Conservation (phyloP, 1,284 basidiomycete genomes). For the Pseudozyma tsukubaensis region DNA sequence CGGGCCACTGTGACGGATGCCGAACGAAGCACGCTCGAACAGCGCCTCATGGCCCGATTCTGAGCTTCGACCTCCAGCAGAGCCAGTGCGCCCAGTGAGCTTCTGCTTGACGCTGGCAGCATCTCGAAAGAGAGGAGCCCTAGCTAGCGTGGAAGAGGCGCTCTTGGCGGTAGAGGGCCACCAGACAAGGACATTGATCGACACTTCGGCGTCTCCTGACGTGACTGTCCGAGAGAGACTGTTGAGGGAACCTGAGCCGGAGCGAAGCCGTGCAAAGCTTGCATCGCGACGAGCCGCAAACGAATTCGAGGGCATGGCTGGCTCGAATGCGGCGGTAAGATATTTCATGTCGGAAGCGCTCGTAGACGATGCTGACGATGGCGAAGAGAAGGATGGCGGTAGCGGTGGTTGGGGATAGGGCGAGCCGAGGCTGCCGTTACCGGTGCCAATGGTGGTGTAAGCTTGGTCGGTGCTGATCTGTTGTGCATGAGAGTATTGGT, state of each 20-base stretch:
- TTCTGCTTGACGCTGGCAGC: slow-evolving; percentile 46
- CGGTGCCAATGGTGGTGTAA: no score
- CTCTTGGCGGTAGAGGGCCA: slow-evolving; percentile 33
- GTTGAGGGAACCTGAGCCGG: slow-evolving; percentile 29
- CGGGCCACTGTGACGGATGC: slow-evolving; percentile 24
- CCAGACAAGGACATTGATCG: slow-evolving; percentile 36
- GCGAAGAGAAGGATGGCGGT: slow-evolving; percentile 1
- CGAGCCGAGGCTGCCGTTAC: no score
- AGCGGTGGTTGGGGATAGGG: neutral
- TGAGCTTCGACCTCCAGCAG: slow-evolving; percentile 8
- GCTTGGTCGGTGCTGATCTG: no score
- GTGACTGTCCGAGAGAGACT: slow-evolving; percentile 8
- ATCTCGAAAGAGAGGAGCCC: slow-evolving; percentile 46
- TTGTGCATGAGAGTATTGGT: no score
- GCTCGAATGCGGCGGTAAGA: no score
- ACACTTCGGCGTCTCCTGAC: slow-evolving; percentile 28
- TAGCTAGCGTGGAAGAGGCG: slow-evolving; percentile 27
- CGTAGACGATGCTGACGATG: slow-evolving; percentile 8
- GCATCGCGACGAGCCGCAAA: slow-evolving; percentile 10
- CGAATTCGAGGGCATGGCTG: no score
- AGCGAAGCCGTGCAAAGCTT: slow-evolving; percentile 25
- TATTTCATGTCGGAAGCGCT: no score
- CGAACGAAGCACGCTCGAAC: slow-evolving; percentile 39
- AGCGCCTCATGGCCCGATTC: slow-evolving; percentile 27
- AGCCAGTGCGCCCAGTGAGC: slow-evolving; percentile 26